phyloP scores from a whole-genome alignment of 2,329 filamentous ascomycete genomes.

The Colletotrichum liriopes region DNA sequence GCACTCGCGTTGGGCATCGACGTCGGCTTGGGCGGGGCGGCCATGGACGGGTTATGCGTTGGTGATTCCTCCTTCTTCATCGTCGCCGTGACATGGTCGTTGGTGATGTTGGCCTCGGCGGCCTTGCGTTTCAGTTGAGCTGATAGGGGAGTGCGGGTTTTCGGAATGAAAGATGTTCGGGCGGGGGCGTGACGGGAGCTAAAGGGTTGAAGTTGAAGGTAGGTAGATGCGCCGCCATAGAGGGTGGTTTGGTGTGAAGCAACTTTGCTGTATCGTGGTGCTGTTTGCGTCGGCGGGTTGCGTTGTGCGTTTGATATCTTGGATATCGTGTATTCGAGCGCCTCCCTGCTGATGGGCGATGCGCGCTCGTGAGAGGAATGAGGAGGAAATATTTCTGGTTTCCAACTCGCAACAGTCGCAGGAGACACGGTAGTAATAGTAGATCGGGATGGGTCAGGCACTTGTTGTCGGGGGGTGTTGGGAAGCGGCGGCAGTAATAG shows the following conservation, averaged over 20 bases:
- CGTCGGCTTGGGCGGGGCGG: slow-evolving; percentile 21
- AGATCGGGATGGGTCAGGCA: slow-evolving; percentile 1
- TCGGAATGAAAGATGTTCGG: slow-evolving; percentile 55
- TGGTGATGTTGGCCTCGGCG: slow-evolving; percentile 30
- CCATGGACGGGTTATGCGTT: slow-evolving; percentile 15
- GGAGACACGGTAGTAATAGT: slow-evolving; percentile 19
- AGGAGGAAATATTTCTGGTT: background rate
- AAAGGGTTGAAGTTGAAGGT: slow-evolving; percentile 51
- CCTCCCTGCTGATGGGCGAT: background rate
- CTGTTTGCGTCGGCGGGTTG: background rate
- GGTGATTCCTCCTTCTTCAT: slow-evolving; percentile 38
- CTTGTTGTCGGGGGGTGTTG: background rate
- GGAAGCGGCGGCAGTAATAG: slow-evolving; percentile 16
- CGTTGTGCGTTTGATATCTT: slow-evolving; percentile 21
- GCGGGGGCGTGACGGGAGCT: slow-evolving; percentile 57
- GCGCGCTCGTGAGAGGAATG: background rate
- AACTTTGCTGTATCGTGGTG: slow-evolving; percentile 14
- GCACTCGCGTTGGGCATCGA: slow-evolving; percentile 17
- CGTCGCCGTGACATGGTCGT: slow-evolving; percentile 34
- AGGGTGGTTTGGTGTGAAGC: slow-evolving; percentile 24
- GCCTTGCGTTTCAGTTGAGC: slow-evolving; percentile 44
- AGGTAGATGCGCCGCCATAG: slow-evolving; percentile 41
- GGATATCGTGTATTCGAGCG: slow-evolving; percentile 18
- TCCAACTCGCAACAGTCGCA: background rate
- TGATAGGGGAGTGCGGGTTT: slow-evolving; percentile 35